A percentile compares a stretch with the other conserved stretches of the same genome.
Evolutionary conservation across 2,329 filamentous ascomycete genomes (phyloP).

Genomic region (Remersonia thermophila): DNA sequence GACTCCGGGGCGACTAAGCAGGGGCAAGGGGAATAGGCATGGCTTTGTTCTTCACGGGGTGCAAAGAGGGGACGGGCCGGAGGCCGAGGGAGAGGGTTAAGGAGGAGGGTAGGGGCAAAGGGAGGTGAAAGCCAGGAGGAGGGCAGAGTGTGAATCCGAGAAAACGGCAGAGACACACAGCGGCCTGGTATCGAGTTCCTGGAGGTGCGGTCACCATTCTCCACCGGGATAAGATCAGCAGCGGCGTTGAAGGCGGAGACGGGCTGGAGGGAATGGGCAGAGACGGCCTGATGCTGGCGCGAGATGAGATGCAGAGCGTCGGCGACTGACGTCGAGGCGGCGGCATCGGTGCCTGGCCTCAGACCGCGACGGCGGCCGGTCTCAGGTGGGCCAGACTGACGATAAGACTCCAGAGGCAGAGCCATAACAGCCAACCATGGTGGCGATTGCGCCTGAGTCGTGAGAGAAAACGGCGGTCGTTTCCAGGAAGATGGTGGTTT

Average conservation of each 20-base stretch:
- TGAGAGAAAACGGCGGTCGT: no score
- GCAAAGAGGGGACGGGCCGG: not conserved
- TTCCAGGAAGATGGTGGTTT: no score
- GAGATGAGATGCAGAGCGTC: slow-evolving; percentile 14
- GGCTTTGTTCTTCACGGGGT: not conserved
- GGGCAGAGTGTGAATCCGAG: not conserved
- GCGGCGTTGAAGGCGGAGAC: slow-evolving; percentile 11
- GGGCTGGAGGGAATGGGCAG: slow-evolving; percentile 14
- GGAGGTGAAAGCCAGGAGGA: not conserved
- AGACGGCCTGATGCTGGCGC: slow-evolving; percentile 11
- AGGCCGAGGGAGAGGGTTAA: not conserved
- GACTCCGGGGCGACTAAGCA: not conserved
- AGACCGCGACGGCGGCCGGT: no score
- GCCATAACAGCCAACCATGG: no score
- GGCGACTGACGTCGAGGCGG: no score
- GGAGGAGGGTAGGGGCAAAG: not conserved
- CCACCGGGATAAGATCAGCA: slow-evolving; percentile 9
- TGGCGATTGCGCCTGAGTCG: no score
- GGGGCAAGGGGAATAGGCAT: slow-evolving; percentile 3
- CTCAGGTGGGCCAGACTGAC: no score
- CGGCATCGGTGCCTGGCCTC: no score
- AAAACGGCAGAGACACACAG: not conserved
- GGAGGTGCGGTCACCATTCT: slow-evolving; percentile 17
- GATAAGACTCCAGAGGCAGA: no score
- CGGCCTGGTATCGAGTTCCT: not conserved